Evolutionary conservation across 2,329 filamentous ascomycete genomes (phyloP), one percentile per base, ranked within the genome.

Genomic region (Talaromyces sp.): DNA sequence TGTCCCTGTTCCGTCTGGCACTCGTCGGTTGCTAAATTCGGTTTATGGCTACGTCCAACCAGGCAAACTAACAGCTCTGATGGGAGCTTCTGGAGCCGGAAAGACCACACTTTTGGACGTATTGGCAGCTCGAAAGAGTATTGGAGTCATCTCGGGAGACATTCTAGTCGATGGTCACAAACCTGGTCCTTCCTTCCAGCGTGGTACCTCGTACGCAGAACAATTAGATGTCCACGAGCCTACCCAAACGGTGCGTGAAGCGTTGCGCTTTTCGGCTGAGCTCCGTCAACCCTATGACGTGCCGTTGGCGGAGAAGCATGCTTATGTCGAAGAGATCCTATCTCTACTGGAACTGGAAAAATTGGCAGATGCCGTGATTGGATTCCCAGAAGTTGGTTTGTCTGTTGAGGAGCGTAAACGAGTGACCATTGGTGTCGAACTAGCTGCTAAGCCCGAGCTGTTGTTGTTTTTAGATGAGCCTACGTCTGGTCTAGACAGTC

Each of bases 61-160:
- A 0, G 83, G 83, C 8, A 77, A 81, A 57, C 67, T 84, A 27
- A 83, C 81, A 6, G 82, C 82, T 7, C 70, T 85, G 47, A 84
- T 84, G 82, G 82, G 81, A 3, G 81, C 81, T 15, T 85, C 83
- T 3, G 86, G 86, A n/a, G 92, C 92, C 4, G 92, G 92, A 58
- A 96, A 96, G 79, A 95, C 92, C 0, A 96, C 92, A 0, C 81
- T 96, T 0, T 81, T 96, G 2, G 91, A 96, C 71, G 90, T 94
- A 0, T 80, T 96, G 11, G 87, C 88, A 1, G 79, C 84, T 5
- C 79, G 88, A 64, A 88, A 87, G 75, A 89, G 85, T 68, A 87
- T 89, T 67, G 87, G 88, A 68, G 85, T 88, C 5, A 85, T 90
- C 60, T 78, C 77, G 39, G 88, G 88, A 49, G 85, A 89, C 67